These are phyloP conservation scores for Salix koriyanagi DNA, from an alignment of 345 rosid genomes.

Conservation along the genomic window DNA sequence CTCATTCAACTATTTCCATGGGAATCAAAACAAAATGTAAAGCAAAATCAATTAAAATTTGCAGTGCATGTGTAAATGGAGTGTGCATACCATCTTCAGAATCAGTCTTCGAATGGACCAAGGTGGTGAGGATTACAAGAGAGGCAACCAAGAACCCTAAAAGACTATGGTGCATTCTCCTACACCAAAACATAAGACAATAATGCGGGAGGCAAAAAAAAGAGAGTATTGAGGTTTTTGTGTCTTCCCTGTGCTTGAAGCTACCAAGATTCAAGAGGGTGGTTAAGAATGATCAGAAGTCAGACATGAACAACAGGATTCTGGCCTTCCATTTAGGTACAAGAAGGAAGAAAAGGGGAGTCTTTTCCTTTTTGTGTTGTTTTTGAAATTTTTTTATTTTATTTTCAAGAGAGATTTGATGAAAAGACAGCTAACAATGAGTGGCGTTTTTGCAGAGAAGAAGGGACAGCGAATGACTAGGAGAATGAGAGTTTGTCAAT, in stretches of 20 bases:
- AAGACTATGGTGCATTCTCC: conserved; percentile 19
- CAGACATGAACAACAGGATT: not conserved
- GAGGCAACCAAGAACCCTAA: conserved; percentile 18
- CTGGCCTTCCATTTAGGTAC: not conserved
- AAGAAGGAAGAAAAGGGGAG: too few relatives aligned
- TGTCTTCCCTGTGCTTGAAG: not conserved
- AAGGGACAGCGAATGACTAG: conserved; percentile 26
- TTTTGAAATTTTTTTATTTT: not conserved
- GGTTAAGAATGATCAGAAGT: not conserved
- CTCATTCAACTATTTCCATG: not conserved
- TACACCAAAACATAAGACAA: not conserved
- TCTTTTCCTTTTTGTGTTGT: not conserved
- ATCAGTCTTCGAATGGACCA: conserved; percentile 51
- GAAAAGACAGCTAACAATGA: not conserved
- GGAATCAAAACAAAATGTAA: not conserved
- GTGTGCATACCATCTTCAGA: conserved; percentile 45
- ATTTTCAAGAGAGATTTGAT: not conserved
- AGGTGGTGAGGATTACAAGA: conserved; percentile 29
- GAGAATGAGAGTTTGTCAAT: conserved; percentile 29
- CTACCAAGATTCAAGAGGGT: not conserved
- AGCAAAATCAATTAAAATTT: not conserved
- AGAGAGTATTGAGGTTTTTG: not conserved
- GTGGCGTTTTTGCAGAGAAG: conserved; percentile 27
- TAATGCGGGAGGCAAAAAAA: too few relatives aligned
- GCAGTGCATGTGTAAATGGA: not conserved